Evolutionary conservation across 2,329 filamentous ascomycete species (phyloP).

Genomic region (Penicillium sp.): DNA sequence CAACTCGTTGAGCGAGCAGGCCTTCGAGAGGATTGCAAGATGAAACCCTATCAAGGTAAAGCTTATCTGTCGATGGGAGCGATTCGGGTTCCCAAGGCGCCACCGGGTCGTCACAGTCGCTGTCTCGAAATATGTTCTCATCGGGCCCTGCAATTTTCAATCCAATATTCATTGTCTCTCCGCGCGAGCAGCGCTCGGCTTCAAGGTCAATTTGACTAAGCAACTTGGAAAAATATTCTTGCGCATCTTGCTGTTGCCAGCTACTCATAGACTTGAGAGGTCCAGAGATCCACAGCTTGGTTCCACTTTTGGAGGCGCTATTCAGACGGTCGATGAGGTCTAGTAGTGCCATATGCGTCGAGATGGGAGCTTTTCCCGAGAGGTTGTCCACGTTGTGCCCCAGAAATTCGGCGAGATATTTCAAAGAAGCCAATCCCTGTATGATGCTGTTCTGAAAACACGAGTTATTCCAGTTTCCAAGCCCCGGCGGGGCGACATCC

Average conservation of each 20-base stretch:
- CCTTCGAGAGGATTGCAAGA: conserved; percentile 76
- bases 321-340: conserved; percentile 63
- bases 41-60: conserved; percentile 14
- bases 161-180: conserved; percentile 38
- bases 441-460: conserved; percentile 97
- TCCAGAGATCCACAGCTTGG: conserved; percentile 69
- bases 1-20: conserved; percentile 75
- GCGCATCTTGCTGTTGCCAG: conserved; percentile 92
- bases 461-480: conserved; percentile 89
- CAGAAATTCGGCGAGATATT: conserved; percentile 60
- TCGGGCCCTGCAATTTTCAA: conserved; percentile 32
- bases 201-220: conserved; percentile 78
- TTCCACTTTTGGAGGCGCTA: conserved; percentile 60
- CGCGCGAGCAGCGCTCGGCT: conserved; percentile 46
- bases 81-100: conserved; percentile 11
- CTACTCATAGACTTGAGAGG: conserved; percentile 86
- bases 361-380: conserved; percentile 30
- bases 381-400: conserved; percentile 35
- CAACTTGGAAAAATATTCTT: conserved; percentile 91
- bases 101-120: conserved; percentile 6
- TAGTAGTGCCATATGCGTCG: conserved; percentile 50
- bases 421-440: conserved; percentile 69
- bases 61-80: conserved; percentile 4
- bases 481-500: conserved; percentile 46
- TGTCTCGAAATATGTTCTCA: conserved; percentile 27